Conservation (phyloP, 2,329 filamentous ascomycete species). For the Beauveria varroae region DNA sequence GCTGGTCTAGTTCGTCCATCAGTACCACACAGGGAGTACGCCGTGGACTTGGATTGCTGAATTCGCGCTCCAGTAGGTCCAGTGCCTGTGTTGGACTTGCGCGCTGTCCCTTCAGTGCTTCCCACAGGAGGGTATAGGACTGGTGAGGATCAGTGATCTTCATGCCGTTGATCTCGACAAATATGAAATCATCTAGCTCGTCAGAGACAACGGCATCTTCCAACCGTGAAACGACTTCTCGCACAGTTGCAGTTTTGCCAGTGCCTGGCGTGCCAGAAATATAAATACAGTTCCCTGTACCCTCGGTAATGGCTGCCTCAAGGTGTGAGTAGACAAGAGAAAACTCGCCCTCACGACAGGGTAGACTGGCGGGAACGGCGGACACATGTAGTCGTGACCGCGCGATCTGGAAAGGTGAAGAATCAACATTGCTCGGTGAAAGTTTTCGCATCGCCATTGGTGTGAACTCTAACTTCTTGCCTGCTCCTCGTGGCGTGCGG, state of each 20-base stretch:
- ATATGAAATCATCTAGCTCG: slow-evolving; percentile 96
- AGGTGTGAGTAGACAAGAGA: slow-evolving; percentile 87
- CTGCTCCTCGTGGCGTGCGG: slow-evolving; percentile 22
- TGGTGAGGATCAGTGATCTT: slow-evolving; percentile 98
- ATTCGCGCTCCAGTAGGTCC: slow-evolving; percentile 85
- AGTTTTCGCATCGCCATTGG: slow-evolving; percentile 84
- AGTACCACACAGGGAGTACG: slow-evolving; percentile 92
- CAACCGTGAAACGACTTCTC: slow-evolving; percentile 84
- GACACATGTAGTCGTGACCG: slow-evolving; percentile 87
- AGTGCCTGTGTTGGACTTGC: slow-evolving; percentile 88
- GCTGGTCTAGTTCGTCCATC: slow-evolving; percentile 97
- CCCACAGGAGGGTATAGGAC: slow-evolving; percentile 91
- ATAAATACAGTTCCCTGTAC: slow-evolving; percentile 93
- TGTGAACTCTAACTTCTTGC: slow-evolving; percentile 85
- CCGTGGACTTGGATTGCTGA: slow-evolving; percentile 82
- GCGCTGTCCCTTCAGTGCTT: slow-evolving; percentile 86
- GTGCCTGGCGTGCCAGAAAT: slow-evolving; percentile 98
- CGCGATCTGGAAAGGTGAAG: slow-evolving; percentile 87
- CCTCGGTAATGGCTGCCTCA: slow-evolving; percentile 88
- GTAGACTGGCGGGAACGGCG: slow-evolving; percentile 79
- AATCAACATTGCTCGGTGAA: slow-evolving; percentile 64
- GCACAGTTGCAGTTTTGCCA: slow-evolving; percentile 93
- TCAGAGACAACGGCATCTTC: slow-evolving; percentile 83
- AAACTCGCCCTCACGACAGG: slow-evolving; percentile 90
- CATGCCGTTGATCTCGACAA: slow-evolving; percentile 99